A percentile compares a stretch with the other conserved stretches of the same genome.
These are phyloP conservation scores for Blattamonas nauphoetae DNA, from an alignment of 78 protist species.

Conservation along the genomic window DNA sequence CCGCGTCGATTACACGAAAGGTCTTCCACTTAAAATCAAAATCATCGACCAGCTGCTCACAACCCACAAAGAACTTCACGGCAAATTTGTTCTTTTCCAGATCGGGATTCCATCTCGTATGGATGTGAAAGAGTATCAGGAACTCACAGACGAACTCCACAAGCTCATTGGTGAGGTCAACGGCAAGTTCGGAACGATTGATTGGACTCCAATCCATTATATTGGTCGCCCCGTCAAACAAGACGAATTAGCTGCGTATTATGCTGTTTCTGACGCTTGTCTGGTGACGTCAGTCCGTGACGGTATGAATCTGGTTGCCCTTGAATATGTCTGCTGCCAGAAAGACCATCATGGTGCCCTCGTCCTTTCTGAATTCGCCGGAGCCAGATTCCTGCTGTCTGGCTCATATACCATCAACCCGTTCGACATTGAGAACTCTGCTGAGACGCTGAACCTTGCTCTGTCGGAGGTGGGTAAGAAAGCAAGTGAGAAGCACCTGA, in stretches of 20 bases:
- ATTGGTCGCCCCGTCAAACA: conserved; percentile 50
- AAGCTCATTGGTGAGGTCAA: conserved; percentile 5
- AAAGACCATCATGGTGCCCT: conserved; percentile 46
- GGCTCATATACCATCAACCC: conserved; percentile 27
- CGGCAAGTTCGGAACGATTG: conserved; percentile 31
- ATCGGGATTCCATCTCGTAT: conserved; percentile 35
- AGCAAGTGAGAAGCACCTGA: not conserved
- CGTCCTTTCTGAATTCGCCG: conserved; percentile 44
- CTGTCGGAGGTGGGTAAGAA: not conserved
- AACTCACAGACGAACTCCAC: not conserved
- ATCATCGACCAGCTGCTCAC: not conserved
- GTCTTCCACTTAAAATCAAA: not conserved
- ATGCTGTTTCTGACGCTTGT: conserved; percentile 23
- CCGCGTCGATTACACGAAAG: conserved; percentile 23
- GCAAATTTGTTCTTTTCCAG: conserved; percentile 32
- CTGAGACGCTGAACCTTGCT: not conserved
- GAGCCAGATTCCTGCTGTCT: conserved; percentile 26
- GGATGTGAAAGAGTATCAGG: conserved; percentile 14
- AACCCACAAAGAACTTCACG: not conserved
- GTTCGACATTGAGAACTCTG: conserved; percentile 20
- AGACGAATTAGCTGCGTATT: conserved; percentile 42
- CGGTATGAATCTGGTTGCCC: conserved; percentile 77
- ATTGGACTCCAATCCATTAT: conserved; percentile 57
- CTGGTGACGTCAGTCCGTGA: conserved; percentile 72
- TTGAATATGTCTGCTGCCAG: conserved; percentile 72